Evolutionary conservation across 2,329 filamentous ascomycete genomes (phyloP).

Genomic region (Aspergillus aculeatus): DNA sequence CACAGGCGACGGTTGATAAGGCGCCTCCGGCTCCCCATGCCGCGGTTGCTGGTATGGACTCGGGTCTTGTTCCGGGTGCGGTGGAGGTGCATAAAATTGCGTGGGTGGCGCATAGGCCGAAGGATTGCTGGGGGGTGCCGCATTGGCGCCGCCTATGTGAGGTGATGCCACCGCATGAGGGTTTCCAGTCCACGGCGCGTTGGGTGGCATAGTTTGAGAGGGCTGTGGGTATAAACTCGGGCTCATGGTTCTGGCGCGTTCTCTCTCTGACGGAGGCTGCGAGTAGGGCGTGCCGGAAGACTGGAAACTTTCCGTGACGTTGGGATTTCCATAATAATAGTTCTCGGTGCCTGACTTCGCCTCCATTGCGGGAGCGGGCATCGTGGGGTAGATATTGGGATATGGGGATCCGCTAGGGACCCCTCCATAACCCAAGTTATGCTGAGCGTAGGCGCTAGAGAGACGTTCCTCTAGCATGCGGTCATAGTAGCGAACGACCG

Average conservation of each 20-base stretch:
- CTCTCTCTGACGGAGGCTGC: slow-evolving; percentile 39
- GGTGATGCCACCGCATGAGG: slow-evolving; percentile 23
- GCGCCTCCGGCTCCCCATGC: slow-evolving; percentile 18
- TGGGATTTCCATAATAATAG: slow-evolving; percentile 72
- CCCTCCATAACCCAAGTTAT: slow-evolving; percentile 62
- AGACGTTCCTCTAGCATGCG: slow-evolving; percentile 95
- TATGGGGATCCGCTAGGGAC: slow-evolving; percentile 49
- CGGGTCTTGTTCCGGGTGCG: slow-evolving; percentile 16
- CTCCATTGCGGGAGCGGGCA: slow-evolving; percentile 56
- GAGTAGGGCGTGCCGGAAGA: slow-evolving; percentile 53
- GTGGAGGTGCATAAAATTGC: slow-evolving; percentile 21
- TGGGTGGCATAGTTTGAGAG: slow-evolving; percentile 16
- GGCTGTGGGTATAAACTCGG: slow-evolving; percentile 22
- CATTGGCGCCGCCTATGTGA: slow-evolving; percentile 16
- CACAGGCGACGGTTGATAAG: slow-evolving; percentile 23
- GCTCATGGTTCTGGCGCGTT: slow-evolving; percentile 18
- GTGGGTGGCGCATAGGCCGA: slow-evolving; percentile 17
- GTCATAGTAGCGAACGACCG: slow-evolving; percentile 95
- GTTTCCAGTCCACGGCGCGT: slow-evolving; percentile 23
- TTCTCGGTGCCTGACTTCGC: slow-evolving; percentile 64
- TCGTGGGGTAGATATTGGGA: slow-evolving; percentile 68
- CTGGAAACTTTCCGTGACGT: slow-evolving; percentile 47
- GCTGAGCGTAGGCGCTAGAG: slow-evolving; percentile 87
- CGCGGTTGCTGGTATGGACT: slow-evolving; percentile 20
- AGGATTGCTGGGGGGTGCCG: slow-evolving; percentile 17